Evolutionary conservation across 805 yeast genomes (phyloP).

Genomic region (Nakazawaea ambrosiae): DNA sequence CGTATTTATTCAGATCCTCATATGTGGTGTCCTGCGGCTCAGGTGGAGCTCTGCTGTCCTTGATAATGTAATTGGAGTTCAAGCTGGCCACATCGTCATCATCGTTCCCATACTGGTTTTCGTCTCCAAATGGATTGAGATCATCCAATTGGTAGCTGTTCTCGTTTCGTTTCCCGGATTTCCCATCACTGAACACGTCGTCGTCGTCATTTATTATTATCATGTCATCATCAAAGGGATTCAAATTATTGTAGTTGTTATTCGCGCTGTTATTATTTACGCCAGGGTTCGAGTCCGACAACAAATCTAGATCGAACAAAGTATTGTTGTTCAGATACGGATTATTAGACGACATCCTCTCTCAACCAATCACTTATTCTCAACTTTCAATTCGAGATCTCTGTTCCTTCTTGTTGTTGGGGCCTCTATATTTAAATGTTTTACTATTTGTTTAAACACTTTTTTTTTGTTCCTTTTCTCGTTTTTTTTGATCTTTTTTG

Average conservation of each 20-base stretch:
- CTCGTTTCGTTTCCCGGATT: neutral
- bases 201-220: slow-evolving; percentile 7
- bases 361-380: slow-evolving; percentile 27
- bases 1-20: slow-evolving; percentile 9
- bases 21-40: slow-evolving; percentile 4
- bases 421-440: no score
- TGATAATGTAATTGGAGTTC: slow-evolving; percentile 9
- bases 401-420: slow-evolving; percentile 63
- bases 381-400: slow-evolving; percentile 52
- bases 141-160: slow-evolving; percentile 4
- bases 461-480: no score
- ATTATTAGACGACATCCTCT: slow-evolving; percentile 16
- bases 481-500: no score
- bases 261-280: neutral
- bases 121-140: slow-evolving; percentile 10
- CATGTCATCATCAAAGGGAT: slow-evolving; percentile 11
- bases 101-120: slow-evolving; percentile 1
- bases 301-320: slow-evolving; percentile 9
- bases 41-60: slow-evolving; percentile 9
- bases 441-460: no score
- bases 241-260: slow-evolving; percentile 2
- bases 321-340: slow-evolving; percentile 9
- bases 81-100: slow-evolving; percentile 9
- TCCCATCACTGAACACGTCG: neutral
- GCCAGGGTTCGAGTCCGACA: slow-evolving; percentile 1